A percentile compares a stretch with the other conserved stretches of the same genome.
These are phyloP conservation scores for Saccharomycopsis synnaedendra DNA, from an alignment of 805 yeast species.

Conservation along the genomic window DNA sequence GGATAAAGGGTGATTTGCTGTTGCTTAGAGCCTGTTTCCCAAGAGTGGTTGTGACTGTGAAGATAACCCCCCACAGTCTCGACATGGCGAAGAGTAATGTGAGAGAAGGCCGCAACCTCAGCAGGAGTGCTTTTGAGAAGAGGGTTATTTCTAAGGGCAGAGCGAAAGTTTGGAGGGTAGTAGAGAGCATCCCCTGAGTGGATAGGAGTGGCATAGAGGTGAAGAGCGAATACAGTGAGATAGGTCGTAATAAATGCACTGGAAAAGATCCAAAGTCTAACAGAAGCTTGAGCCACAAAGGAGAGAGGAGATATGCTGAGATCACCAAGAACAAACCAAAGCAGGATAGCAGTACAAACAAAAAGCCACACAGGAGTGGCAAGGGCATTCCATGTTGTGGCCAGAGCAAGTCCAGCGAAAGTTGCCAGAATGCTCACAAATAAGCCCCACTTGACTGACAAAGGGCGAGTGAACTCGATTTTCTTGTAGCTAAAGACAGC, in stretches of 20 bases:
- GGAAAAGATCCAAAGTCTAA: slow-evolving; percentile 37
- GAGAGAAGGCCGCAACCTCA: slow-evolving; percentile 65
- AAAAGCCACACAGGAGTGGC: slow-evolving; percentile 71
- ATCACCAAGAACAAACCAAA: slow-evolving; percentile 71
- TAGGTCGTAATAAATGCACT: no score
- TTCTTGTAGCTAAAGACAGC: slow-evolving; percentile 54
- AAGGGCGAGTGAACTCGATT: slow-evolving; percentile 53
- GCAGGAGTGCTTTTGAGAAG: slow-evolving; percentile 50
- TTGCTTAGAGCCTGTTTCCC: slow-evolving; percentile 73
- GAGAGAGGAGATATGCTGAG: slow-evolving; percentile 35
- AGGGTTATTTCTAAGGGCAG: slow-evolving; percentile 44
- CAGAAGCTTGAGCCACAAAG: slow-evolving; percentile 34
- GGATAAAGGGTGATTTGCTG: slow-evolving; percentile 78
- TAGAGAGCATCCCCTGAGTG: slow-evolving; percentile 67
- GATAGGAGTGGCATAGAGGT: slow-evolving; percentile 41
- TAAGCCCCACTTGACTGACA: slow-evolving; percentile 34
- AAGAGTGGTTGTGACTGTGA: slow-evolving; percentile 65
- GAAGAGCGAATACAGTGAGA: slow-evolving; percentile 46
- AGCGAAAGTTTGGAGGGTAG: slow-evolving; percentile 62
- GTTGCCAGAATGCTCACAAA: slow-evolving; percentile 37
- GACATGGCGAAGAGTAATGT: slow-evolving; percentile 53
- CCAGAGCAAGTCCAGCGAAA: slow-evolving; percentile 60
- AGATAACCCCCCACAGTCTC: slow-evolving; percentile 70
- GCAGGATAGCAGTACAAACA: slow-evolving; percentile 40
- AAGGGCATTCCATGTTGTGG: slow-evolving; percentile 78